Evolutionary conservation across 768 basidiomycete genomes (phyloP), one percentile per base, ranked within the genome.

Genomic region (Boletus eberwhitei): DNA sequence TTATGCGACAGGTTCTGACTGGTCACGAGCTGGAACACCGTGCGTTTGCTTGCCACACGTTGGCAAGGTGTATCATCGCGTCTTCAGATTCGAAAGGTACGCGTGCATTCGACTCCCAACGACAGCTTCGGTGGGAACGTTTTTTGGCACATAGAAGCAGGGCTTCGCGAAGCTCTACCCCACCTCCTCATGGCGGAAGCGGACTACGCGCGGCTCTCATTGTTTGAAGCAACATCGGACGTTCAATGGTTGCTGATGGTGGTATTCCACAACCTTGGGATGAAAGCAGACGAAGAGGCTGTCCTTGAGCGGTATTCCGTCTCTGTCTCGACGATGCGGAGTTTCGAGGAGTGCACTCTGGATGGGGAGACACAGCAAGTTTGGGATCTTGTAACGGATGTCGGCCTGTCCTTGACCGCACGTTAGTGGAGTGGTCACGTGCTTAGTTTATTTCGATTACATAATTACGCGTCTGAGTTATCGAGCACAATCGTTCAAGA

Each of bases 21-120:
- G 90, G 88, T 5, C 78, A 82, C 47, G 88, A 93, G 59, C 63
- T 87, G 14, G 91, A 93, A 65, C 86, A 85, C 53, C 81, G 89
- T 45, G 91, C 85, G 14, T 79, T 88, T 48, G 87, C 83, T 37
- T 88, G 84, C 63, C 83, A 88, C 65, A 86, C 81, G 2, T 68
- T 89, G 45, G 88, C 88, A 7, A 80, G 91, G 53, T 89, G 89
- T 63, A 82, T 88, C 40, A 79, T 93, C 34, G 84, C 82, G 1
- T 77, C 83, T 12, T 79, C 73, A 17, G 75, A 76, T 46, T 70
- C 75, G 9, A 73, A 67, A 54, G 67, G 87, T 84, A 64, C 34
- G 77, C 38, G 31, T 52, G 40, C 22, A 38, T 32, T 44, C 45
- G 46, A 44, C 44, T 51, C 11, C 16, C 37, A 48, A 24, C 35